Evolutionary conservation across 495 filamentous ascomycete genomes (phyloP), one percentile per base, ranked within the genome.

Genomic region (Tuber indicum): DNA sequence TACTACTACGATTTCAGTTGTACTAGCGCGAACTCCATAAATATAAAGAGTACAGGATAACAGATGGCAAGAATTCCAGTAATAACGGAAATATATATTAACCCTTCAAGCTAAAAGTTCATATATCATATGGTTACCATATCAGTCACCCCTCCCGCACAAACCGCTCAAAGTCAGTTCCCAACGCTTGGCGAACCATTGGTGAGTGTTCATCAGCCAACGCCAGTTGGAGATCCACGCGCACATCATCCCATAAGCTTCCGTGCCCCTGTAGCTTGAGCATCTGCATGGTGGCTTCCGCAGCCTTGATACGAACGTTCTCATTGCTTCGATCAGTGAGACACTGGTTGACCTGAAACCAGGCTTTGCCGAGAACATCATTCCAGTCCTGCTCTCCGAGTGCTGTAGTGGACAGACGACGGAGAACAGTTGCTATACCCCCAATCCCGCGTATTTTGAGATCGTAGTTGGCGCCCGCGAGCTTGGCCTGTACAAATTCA

Each of bases 401-500:
- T 16, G 36, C 62, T 8, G 74, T 58, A n/a, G 71, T 52, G 17
- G 75, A 74, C 36, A 82, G 72, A 42, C 71, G 71, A 43, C 71
- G 52, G 47, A 82, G 72, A 36, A 81, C 73, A 21, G 72, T 74
- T 66, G 75, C 76, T 14, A 82, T 45, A 49, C 77, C 82, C 71
- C 77, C 77, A 43, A 78, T 75, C 41, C 77, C 76, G 71, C 81
- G 82, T 19, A 74, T 82, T 71, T 82, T 82, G n/a, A 82, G 75
- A 23, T 82, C 81, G 23, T 82, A 79, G 39, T 78, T 82, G 66
- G 80, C 81, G 10, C 81, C 81, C 39, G 75, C 77, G 44, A 77
- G 58, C 14, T 77, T 46, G 41, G 74, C 72, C 73, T 58, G 43
- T 79, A 77, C 10, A 80, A 43, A 32, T 26, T 80, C 81, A 14